Evolutionary conservation across 1,284 basidiomycete species (phyloP).

Genomic region (Omphalotus olearius): DNA sequence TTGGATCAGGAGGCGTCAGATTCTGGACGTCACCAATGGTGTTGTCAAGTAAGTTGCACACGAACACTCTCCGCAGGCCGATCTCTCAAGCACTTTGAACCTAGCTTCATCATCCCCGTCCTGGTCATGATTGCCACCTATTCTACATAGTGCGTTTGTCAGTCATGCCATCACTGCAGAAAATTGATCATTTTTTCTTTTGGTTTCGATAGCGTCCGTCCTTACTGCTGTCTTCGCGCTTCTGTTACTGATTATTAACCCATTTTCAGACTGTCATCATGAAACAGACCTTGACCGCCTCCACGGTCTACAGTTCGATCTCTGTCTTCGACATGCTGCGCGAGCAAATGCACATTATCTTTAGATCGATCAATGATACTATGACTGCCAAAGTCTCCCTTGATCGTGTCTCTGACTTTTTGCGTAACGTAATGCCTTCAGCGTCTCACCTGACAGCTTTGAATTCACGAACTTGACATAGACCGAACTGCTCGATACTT

Average conservation of each 20-base stretch:
- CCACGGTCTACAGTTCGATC: conserved; percentile 38
- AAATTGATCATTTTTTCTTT: conserved; percentile 15
- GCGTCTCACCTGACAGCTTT: not conserved
- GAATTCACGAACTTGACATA: conserved; percentile 17
- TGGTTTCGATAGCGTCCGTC: not conserved
- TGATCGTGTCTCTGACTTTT: conserved; percentile 45
- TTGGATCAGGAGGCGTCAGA: conserved; percentile 37
- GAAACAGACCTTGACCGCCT: conserved; percentile 33
- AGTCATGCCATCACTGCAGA: conserved; percentile 15
- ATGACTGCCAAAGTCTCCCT: conserved; percentile 43
- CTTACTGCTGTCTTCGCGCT: conserved; percentile 8
- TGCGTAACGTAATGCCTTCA: conserved; percentile 26
- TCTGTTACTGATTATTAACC: conserved; percentile 3
- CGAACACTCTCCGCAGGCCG: not conserved
- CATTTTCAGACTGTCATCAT: conserved; percentile 31
- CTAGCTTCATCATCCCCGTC: conserved; percentile 58
- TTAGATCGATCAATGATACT: conserved; percentile 21
- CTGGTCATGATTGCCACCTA: conserved; percentile 67
- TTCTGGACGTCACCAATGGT: conserved; percentile 37
- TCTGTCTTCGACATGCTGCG: conserved; percentile 41
- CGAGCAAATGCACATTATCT: conserved; percentile 31
- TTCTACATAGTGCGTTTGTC: conserved; percentile 42
- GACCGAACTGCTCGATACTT: conserved; percentile 52
- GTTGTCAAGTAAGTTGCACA: conserved; percentile 36
- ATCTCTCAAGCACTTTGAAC: not conserved